Percentiles rank a stretch among this genome's conserved stretches.
Conservation (phyloP, 106 monocot species). For the Alisma plantagoaquatica region DNA sequence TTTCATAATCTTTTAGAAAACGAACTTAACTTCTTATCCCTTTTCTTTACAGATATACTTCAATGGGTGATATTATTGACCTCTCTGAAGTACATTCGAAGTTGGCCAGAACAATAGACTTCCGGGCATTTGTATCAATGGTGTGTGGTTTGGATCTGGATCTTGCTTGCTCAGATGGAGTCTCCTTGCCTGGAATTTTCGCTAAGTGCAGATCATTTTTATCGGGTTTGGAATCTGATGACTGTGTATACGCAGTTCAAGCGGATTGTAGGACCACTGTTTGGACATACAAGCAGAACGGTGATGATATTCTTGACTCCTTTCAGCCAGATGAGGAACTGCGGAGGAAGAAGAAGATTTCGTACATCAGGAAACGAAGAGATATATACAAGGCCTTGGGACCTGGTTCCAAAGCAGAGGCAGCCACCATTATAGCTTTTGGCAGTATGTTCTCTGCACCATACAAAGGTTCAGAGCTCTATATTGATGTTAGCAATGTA, state of each 20-base stretch:
- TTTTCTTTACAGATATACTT: constrained; percentile 54
- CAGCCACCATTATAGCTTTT: constrained; percentile 50
- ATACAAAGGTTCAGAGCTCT: constrained; percentile 66
- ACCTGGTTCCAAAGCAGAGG: constrained; percentile 48
- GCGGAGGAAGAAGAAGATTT: constrained; percentile 57
- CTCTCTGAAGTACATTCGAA: constrained; percentile 33
- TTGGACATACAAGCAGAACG: constrained; percentile 76
- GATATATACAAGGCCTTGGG: constrained; percentile 71
- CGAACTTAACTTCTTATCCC: too few relatives aligned
- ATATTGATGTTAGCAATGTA: constrained; percentile 72
- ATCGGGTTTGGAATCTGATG: constrained; percentile 38
- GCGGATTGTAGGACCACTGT: constrained; percentile 96
- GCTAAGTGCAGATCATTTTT: constrained; percentile 46
- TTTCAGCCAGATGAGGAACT: constrained; percentile 72
- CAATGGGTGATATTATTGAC: constrained; percentile 83
- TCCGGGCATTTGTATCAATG: constrained; percentile 62
- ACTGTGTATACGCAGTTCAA: constrained; percentile 55
- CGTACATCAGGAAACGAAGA: constrained; percentile 54
- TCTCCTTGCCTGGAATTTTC: constrained; percentile 9
- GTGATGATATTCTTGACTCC: constrained; percentile 47
- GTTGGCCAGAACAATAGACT: constrained; percentile 53
- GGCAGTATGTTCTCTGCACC: constrained; percentile 69
- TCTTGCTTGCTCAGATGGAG: constrained; percentile 27
- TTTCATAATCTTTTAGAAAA: too few relatives aligned
- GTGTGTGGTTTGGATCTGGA: constrained; percentile 62